Evolutionary conservation across 352 stramenopile species (phyloP).

Genomic region (Phytophthora vignae): DNA sequence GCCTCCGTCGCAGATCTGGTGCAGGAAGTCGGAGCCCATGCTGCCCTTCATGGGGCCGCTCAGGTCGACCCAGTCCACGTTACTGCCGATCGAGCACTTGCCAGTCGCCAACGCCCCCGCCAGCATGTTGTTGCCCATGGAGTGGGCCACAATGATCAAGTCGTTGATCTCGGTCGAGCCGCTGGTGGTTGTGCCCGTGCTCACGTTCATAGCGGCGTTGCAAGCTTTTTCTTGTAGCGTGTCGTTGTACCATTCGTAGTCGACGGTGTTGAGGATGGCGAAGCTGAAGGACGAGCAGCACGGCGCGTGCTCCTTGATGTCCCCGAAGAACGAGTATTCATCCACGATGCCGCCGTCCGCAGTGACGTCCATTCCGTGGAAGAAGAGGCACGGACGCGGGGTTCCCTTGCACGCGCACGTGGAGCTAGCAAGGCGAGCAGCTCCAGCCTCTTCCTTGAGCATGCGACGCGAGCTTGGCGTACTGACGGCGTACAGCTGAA

Average conservation of each 20-base stretch:
- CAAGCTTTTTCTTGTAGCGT: slow-evolving; percentile 51
- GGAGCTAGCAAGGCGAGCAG: slow-evolving; percentile 38
- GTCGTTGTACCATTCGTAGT: slow-evolving; percentile 65
- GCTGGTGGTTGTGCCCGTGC: slow-evolving; percentile 29
- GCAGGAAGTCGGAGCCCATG: slow-evolving; percentile 59
- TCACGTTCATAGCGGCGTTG: slow-evolving; percentile 42
- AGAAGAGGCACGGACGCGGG: slow-evolving; percentile 57
- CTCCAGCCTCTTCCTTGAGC: slow-evolving; percentile 30
- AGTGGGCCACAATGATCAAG: slow-evolving; percentile 64
- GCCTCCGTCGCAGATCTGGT: slow-evolving; percentile 46
- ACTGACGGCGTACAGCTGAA: slow-evolving; percentile 37
- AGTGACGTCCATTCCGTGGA: slow-evolving; percentile 58
- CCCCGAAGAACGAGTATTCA: slow-evolving; percentile 53
- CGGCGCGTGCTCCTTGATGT: slow-evolving; percentile 56
- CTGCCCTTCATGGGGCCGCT: slow-evolving; percentile 56
- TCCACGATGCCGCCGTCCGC: slow-evolving; percentile 43
- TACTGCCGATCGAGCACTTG: slow-evolving; percentile 50
- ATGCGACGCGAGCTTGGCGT: slow-evolving; percentile 22
- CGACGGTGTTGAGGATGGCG: slow-evolving; percentile 55
- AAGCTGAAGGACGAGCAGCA: slow-evolving; percentile 66
- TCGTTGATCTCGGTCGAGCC: slow-evolving; percentile 53
- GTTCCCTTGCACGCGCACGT: slow-evolving; percentile 46
- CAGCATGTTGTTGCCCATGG: slow-evolving; percentile 72
- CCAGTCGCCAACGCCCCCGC: slow-evolving; percentile 50
- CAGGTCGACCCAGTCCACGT: slow-evolving; percentile 50